phyloP scores from a whole-genome alignment of 2,329 filamentous ascomycete genomes.

The Xylaria sp. region DNA sequence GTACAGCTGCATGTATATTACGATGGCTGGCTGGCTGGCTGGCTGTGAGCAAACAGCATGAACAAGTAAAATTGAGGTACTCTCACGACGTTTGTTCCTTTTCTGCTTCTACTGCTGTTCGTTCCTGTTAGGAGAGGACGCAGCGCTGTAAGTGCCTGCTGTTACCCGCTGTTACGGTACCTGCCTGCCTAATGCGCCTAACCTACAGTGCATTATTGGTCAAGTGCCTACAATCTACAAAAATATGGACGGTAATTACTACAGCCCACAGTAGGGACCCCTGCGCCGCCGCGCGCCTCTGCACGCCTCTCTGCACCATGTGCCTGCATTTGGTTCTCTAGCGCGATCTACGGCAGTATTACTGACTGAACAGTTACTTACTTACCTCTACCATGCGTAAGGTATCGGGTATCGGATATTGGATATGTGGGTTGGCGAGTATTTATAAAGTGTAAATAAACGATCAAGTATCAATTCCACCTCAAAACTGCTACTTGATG shows the following conservation, averaged over 20 bases:
- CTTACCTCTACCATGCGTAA: background rate
- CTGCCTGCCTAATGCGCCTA: background rate
- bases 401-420: background rate
- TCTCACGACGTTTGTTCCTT: slow-evolving; percentile 18
- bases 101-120: background rate
- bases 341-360: slow-evolving; percentile 10
- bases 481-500: too few species aligned
- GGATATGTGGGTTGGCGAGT: background rate
- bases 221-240: background rate
- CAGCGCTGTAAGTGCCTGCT: background rate
- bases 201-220: slow-evolving; percentile 4
- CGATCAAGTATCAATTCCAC: too few species aligned
- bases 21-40: background rate
- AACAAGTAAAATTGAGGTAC: slow-evolving; percentile 25
- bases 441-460: too few species aligned
- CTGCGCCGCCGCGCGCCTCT: background rate
- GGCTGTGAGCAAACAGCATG: slow-evolving; percentile 17
- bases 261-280: slow-evolving; percentile 3
- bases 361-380: background rate
- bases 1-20: slow-evolving; percentile 5
- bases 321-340: slow-evolving; percentile 13
- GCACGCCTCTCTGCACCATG: slow-evolving; percentile 4
- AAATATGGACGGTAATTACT: background rate
- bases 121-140: background rate
- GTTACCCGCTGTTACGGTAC: background rate